Evolutionary conservation across 2,329 filamentous ascomycete genomes (phyloP), one percentile per base, ranked within the genome.

Genomic region (Epichloe brachyelytri): DNA sequence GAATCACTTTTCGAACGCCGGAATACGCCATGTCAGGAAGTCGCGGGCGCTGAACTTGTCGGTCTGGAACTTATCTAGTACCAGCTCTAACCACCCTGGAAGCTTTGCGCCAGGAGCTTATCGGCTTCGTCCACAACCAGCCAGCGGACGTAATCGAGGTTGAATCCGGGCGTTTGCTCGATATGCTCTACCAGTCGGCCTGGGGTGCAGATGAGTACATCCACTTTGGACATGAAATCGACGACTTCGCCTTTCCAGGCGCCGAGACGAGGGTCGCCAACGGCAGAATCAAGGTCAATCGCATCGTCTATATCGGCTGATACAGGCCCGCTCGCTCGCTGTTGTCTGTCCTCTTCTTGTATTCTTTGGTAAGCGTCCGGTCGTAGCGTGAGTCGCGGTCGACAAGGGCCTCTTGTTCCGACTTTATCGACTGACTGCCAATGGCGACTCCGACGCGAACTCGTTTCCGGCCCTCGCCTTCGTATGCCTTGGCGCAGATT

Each of bases 71-170:
- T 72, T 70, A 15, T 82, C 78, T 62, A 88, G 83, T 6, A 93
- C 79, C 0, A 83, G 70, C 40, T 82, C 79, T 3, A 94, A 73
- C 90, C 90, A 96, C 60, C 91, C 63, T 96, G 90, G 66, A 93
- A 96, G 61, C 86, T 90, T 65, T 97, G 88, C 43, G 90, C 85
- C 5, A 97, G 77, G 12, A 97, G 72, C 62, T 93, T 88, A 66
- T 97, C 91, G 11, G 91, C 93, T 68, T 97, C 91, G 60, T 97
- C 91, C 44, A 96, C 85, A 3, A 96, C 80, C 0, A 97, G 74
- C 89, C 90, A 97, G 54, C 86, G 80, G 4, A 96, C 73, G 62
- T 86, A 77, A 51, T 85, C 79, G 20, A 97, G 73, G 0, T 76
- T 79, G 64, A 97, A 96, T 0, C 88, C 89, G 3, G 80, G 79